Percentiles rank a stretch among this genome's conserved stretches.
Conservation (phyloP, 139 green algal genomes). For the Coccomyxa sp. region DNA sequence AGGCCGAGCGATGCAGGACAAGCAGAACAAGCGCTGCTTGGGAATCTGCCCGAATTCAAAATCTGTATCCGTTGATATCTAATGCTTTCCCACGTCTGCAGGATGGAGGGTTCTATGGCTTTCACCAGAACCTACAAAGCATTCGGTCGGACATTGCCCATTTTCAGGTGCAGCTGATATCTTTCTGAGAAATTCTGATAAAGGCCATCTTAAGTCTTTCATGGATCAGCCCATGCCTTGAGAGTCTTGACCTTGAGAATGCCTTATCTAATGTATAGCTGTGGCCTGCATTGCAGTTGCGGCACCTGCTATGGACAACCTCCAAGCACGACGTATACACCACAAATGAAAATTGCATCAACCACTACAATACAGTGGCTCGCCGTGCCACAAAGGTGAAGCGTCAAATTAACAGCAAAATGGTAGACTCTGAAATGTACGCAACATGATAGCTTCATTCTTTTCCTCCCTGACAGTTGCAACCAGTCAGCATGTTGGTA, state of each 20-base stretch:
- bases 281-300: slow-evolving; percentile 38
- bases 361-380: slow-evolving; percentile 64
- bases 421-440: no score
- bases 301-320: slow-evolving; percentile 85
- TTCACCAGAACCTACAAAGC: slow-evolving; percentile 65
- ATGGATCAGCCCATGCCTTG: not conserved
- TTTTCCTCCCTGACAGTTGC: no score
- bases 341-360: slow-evolving; percentile 66
- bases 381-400: slow-evolving; percentile 5
- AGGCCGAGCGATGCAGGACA: not conserved
- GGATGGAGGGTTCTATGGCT: slow-evolving; percentile 36
- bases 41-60: not conserved
- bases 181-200: not conserved
- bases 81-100: not conserved
- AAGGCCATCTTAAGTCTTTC: not conserved
- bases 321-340: slow-evolving; percentile 79
- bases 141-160: slow-evolving; percentile 77
- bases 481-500: no score
- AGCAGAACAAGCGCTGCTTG: not conserved
- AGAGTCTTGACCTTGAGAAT: not conserved
- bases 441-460: no score
- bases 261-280: no score
- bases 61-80: not conserved
- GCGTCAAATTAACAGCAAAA: no score
- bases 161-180: slow-evolving; percentile 64